Percentiles rank a stretch among this genome's conserved stretches.
Evolutionary conservation across 192 early-diverging fungal genomes (phyloP).

Genomic region (Phlyctochytrium arcticum): DNA sequence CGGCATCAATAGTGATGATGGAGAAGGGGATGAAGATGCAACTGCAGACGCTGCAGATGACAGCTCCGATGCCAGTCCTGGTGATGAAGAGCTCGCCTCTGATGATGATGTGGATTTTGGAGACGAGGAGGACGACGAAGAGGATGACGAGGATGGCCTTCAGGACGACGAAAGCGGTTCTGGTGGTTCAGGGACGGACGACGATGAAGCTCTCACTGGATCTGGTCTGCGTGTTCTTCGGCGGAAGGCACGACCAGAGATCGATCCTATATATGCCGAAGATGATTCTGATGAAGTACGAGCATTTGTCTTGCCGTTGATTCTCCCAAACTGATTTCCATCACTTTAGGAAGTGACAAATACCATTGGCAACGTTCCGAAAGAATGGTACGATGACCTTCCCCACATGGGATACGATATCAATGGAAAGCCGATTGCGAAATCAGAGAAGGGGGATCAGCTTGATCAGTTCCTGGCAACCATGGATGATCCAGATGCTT

Average conservation of each 20-base stretch:
- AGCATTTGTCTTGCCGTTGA: background rate
- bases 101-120: conserved; percentile 11
- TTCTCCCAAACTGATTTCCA: background rate
- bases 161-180: conserved; percentile 27
- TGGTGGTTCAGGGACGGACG: conserved; percentile 7
- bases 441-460: conserved; percentile 85
- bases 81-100: background rate
- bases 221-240: conserved; percentile 4
- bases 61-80: background rate
- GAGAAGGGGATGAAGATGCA: too few relatives aligned
- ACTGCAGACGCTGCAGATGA: background rate
- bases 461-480: conserved; percentile 88
- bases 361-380: conserved; percentile 92
- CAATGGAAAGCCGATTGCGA: conserved; percentile 87
- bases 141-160: conserved; percentile 25
- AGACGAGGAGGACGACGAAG: conserved; percentile 27
- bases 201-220: conserved; percentile 17
- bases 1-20: conserved; percentile 3
- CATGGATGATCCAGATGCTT: conserved; percentile 90
- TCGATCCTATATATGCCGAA: conserved; percentile 88
- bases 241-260: conserved; percentile 59
- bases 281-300: conserved; percentile 87
- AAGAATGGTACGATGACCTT: conserved; percentile 97
- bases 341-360: conserved; percentile 61
- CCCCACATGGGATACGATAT: conserved; percentile 96